Evolutionary conservation across 2,329 filamentous ascomycete species (phyloP).

Genomic region (Aureobasidium sp.): DNA sequence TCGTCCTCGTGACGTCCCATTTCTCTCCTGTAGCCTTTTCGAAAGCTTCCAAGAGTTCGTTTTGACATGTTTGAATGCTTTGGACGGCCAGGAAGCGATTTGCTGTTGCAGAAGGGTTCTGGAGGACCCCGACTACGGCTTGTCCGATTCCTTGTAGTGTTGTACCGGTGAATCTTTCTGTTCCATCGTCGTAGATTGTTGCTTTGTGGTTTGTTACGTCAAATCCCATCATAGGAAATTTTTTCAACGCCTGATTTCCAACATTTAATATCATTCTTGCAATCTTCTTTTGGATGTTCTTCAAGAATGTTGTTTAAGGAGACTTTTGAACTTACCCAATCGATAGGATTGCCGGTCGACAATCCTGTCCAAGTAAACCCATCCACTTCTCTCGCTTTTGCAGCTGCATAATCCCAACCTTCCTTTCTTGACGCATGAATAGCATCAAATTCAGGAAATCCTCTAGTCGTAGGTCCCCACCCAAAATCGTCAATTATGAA

Average conservation of each 20-base stretch:
- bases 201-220: slow-evolving; percentile 43
- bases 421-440: slow-evolving; percentile 1
- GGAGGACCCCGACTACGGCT: slow-evolving; percentile 44
- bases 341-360: slow-evolving; percentile 19
- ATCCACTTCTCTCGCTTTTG: slow-evolving; percentile 18
- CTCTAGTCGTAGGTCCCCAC: slow-evolving; percentile 27
- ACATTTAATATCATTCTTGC: too few relatives aligned
- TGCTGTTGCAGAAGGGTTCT: slow-evolving; percentile 44
- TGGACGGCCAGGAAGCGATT: slow-evolving; percentile 52
- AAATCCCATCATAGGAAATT: slow-evolving; percentile 54
- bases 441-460: slow-evolving; percentile 14
- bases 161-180: slow-evolving; percentile 43
- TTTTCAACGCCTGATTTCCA: slow-evolving; percentile 45
- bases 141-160: slow-evolving; percentile 46
- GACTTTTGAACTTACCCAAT: slow-evolving; percentile 17
- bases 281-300: too few relatives aligned
- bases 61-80: slow-evolving; percentile 49
- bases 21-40: slow-evolving; percentile 16
- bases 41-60: slow-evolving; percentile 42
- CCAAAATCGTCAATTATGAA: slow-evolving; percentile 22
- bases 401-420: slow-evolving; percentile 24
- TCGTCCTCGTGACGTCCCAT: slow-evolving; percentile 13
- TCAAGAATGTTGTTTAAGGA: too few relatives aligned
- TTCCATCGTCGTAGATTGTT: slow-evolving; percentile 49
- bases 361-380: slow-evolving; percentile 20